Evolutionary conservation across 768 basidiomycete species (phyloP), one percentile per base, ranked within the genome.

Genomic region (Phaffia australis): DNA sequence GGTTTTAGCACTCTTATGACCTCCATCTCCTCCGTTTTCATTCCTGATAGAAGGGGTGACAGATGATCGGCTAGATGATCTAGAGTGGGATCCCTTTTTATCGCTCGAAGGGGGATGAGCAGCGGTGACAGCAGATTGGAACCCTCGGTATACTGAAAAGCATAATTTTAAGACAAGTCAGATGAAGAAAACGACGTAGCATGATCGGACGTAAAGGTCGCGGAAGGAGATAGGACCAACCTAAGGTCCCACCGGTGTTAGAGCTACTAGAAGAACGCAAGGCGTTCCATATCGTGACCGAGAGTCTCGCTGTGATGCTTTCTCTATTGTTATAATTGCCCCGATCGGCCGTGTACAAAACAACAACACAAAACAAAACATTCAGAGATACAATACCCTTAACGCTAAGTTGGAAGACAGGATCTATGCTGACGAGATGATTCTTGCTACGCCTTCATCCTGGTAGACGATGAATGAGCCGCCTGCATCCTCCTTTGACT

Each of bases 61-160:
- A 8, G 64, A 59, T 35, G 64, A 52, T 14, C 50, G 2, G 15
- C 47, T 51, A 5, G 62, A 63, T 2, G 16, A n/a, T 3, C 19
- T 16, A 11, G 29, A 32, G 29, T 59, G 25, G 29, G 50, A 29
- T 35, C 62, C 32, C 54, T 32, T 42, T 42, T 42, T 42, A 4
- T 42, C 35, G 35, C 35, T 42, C 6, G 35, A 42, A 4, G 64
- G 65, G 8, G 65, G 60, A 48, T 61, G 65, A 2, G 58, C 30
- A 1, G 65, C 59, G 0, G n/a, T 30, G 46, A 51, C 11, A 14
- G 58, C 65, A 16, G 65, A 51, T 29, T 54, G 52, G 32, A 60
- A 66, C 21, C 65, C 65, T 46, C 65, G 65, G 60, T 66, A 66
- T 51, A 66, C 65, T 63, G 50, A 8, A 18, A 14, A n/a, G 30